phyloP scores from a whole-genome alignment of 257 asterid species.

The Jasminum sambac region DNA sequence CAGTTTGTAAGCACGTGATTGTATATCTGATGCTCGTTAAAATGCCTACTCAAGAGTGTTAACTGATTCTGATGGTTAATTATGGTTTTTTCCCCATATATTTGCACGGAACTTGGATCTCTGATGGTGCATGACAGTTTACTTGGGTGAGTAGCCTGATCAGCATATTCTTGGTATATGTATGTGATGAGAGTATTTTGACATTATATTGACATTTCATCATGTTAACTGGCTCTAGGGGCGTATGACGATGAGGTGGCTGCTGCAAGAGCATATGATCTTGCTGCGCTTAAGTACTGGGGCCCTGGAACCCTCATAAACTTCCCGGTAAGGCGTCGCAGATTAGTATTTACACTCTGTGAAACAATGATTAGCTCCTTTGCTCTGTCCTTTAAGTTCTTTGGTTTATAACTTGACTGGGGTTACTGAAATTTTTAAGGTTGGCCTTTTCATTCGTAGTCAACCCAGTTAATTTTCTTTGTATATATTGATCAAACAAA shows the following conservation, averaged over 20 bases:
- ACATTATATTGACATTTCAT: conserved; percentile 23
- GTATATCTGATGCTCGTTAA: conserved; percentile 11
- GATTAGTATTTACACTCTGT: conserved; percentile 5
- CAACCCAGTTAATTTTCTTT: conserved; percentile 15
- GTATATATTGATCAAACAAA: not conserved
- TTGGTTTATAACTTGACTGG: not conserved
- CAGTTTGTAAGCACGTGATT: not conserved
- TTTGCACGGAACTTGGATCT: conserved; percentile 37
- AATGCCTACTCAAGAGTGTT: conserved; percentile 32
- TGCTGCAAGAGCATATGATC: conserved; percentile 99
- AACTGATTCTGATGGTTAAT: conserved; percentile 32
- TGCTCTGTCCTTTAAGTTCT: conserved; percentile 11
- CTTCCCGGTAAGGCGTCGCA: conserved; percentile 72
- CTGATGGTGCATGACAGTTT: conserved; percentile 59
- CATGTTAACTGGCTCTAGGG: conserved; percentile 45
- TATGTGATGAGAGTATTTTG: conserved; percentile 5
- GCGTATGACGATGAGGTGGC: conserved; percentile 99
- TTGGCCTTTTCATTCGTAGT: not conserved
- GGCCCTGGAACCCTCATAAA: conserved; percentile 98
- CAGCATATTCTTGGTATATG: conserved; percentile 17
- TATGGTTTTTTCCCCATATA: conserved; percentile 21
- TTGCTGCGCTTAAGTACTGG: conserved; percentile 97
- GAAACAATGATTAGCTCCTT: conserved; percentile 11
- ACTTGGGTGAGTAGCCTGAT: conserved; percentile 75
- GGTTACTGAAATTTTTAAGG: conserved; percentile 2